Evolutionary conservation across 192 early-diverging fungal genomes (phyloP).

Genomic region (Umbelopsis sp.): DNA sequence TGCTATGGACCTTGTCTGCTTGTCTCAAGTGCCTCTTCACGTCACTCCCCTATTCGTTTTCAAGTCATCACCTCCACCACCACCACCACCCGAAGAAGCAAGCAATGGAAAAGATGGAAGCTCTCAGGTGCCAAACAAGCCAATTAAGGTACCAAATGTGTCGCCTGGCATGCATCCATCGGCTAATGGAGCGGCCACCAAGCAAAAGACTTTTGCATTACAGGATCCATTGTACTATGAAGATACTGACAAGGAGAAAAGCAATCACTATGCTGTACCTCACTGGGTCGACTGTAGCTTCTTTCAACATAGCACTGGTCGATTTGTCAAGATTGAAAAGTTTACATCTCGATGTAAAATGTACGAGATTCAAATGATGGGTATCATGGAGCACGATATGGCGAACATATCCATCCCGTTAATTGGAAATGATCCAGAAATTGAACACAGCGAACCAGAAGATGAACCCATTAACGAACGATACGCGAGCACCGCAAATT

Average conservation of each 20-base stretch:
- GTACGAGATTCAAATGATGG: slow-evolving; percentile 86
- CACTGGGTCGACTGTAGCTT: slow-evolving; percentile 95
- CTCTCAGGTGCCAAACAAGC: slow-evolving; percentile 18
- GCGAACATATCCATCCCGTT: slow-evolving; percentile 55
- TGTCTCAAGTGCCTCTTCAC: slow-evolving; percentile 85
- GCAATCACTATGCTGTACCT: slow-evolving; percentile 71
- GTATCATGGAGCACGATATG: slow-evolving; percentile 66
- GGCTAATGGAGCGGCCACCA: slow-evolving; percentile 21
- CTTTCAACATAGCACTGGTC: slow-evolving; percentile 58
- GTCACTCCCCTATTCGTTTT: slow-evolving; percentile 88
- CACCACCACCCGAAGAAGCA: neutral
- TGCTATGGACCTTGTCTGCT: slow-evolving; percentile 88
- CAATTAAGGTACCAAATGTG: neutral
- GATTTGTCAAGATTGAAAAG: slow-evolving; percentile 48
- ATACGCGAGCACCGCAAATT: neutral
- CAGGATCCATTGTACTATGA: slow-evolving; percentile 59
- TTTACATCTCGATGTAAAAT: slow-evolving; percentile 79
- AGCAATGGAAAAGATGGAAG: slow-evolving; percentile 10
- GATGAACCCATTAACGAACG: neutral
- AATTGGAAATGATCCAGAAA: slow-evolving; percentile 33
- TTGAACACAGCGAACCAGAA: neutral
- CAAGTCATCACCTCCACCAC: slow-evolving; percentile 29
- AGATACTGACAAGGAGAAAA: slow-evolving; percentile 28
- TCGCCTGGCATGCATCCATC: slow-evolving; percentile 19
- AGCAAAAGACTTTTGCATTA: slow-evolving; percentile 39